Conservation (phyloP, 2,329 filamentous ascomycete species). For the Aspergillus sp. region DNA sequence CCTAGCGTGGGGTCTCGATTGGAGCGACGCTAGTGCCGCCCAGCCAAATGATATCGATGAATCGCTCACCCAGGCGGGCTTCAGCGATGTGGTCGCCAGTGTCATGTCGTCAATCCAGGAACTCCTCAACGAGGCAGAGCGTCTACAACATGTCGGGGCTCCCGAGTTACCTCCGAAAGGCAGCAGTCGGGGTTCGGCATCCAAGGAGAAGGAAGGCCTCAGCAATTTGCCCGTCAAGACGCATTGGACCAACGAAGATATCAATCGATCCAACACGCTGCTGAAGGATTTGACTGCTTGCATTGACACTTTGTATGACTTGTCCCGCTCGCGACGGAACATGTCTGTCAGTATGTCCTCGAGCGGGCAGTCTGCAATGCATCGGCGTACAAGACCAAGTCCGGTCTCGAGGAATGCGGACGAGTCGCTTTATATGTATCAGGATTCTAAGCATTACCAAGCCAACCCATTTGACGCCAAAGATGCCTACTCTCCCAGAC, state of each 20-base stretch:
- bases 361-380: conserved; percentile 17
- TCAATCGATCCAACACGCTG: conserved; percentile 53
- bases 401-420: conserved; percentile 20
- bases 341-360: conserved; percentile 21
- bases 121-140: conserved; percentile 58
- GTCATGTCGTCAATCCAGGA: conserved; percentile 62
- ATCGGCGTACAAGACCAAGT: conserved; percentile 10
- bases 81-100: conserved; percentile 60
- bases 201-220: conserved; percentile 26
- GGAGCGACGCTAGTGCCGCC: conserved; percentile 57
- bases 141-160: conserved; percentile 47
- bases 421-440: background rate
- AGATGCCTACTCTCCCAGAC: too few species aligned
- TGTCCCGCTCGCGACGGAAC: conserved; percentile 52
- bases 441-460: background rate
- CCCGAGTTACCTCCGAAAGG: conserved; percentile 33
- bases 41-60: conserved; percentile 59
- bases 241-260: conserved; percentile 48
- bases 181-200: conserved; percentile 22
- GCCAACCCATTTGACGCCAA: background rate
- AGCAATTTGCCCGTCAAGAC: conserved; percentile 31
- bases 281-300: conserved; percentile 57
- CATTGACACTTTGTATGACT: conserved; percentile 61
- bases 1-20: conserved; percentile 62
- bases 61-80: conserved; percentile 56